phyloP scores from a whole-genome alignment of 2,329 filamentous ascomycete species.

The Nemania sp. region DNA sequence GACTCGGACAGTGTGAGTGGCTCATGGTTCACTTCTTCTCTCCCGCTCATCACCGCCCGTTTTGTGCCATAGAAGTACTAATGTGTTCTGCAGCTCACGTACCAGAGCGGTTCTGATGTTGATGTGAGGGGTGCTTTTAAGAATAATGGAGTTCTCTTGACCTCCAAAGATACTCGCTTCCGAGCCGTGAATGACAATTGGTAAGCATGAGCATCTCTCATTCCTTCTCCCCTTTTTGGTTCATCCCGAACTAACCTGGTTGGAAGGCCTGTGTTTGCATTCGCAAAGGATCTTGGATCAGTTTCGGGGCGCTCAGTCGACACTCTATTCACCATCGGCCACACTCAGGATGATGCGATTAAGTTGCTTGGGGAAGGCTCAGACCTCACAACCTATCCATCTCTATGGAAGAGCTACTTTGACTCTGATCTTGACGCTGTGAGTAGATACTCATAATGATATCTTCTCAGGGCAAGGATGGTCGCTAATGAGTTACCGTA shows the following conservation, averaged over 20 bases:
- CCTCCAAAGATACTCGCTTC: constrained; percentile 67
- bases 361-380: constrained; percentile 73
- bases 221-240: background rate
- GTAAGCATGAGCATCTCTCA: constrained; percentile 22
- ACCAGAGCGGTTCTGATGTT: constrained; percentile 70
- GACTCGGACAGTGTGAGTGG: constrained; percentile 51
- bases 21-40: background rate
- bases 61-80: constrained; percentile 6
- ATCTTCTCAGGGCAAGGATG: background rate
- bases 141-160: constrained; percentile 63
- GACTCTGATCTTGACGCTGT: constrained; percentile 61
- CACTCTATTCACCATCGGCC: constrained; percentile 73
- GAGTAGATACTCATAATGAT: constrained; percentile 28
- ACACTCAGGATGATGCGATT: constrained; percentile 76
- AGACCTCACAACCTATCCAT: constrained; percentile 65
- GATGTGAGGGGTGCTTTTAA: constrained; percentile 70
- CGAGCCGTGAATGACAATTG: constrained; percentile 69
- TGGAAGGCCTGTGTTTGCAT: constrained; percentile 76
- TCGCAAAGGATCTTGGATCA: constrained; percentile 64
- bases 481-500: constrained; percentile 24
- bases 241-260: constrained; percentile 7
- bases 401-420: constrained; percentile 79
- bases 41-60: background rate
- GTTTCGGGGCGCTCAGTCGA: constrained; percentile 45
- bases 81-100: constrained; percentile 56